phyloP scores from a whole-genome alignment of 306 rosid genomes.

The Luffa aegyptiaca region DNA sequence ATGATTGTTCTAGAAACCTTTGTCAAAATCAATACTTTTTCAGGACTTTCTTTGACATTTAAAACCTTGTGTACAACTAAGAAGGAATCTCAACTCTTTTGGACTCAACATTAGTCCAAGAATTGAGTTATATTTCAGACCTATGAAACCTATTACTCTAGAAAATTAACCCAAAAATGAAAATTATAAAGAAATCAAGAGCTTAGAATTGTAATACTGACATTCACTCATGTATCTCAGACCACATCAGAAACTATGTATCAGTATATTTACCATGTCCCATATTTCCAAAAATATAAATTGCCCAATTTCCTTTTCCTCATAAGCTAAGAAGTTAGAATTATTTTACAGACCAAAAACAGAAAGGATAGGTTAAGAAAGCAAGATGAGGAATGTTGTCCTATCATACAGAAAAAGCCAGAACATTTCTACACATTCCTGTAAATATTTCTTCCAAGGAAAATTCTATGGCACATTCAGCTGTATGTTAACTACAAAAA shows the following conservation, averaged over 20 bases:
- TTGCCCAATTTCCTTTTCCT: background rate
- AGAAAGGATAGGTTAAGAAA: background rate
- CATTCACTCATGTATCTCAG: background rate
- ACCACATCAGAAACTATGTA: background rate
- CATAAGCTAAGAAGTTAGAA: background rate
- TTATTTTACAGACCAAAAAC: background rate
- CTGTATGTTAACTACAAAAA: conserved; percentile 6
- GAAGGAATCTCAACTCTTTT: too few relatives aligned
- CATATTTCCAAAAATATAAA: background rate
- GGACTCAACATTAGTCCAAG: too few relatives aligned
- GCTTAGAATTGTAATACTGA: background rate
- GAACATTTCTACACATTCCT: background rate
- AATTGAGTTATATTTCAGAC: too few relatives aligned
- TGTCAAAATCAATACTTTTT: too few relatives aligned
- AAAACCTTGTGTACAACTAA: too few relatives aligned
- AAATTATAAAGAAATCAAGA: background rate
- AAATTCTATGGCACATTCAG: background rate
- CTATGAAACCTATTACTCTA: background rate
- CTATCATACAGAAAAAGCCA: background rate
- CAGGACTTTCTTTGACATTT: too few relatives aligned
- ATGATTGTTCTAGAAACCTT: too few relatives aligned
- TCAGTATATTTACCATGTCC: background rate
- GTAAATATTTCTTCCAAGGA: background rate
- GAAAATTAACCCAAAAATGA: background rate
- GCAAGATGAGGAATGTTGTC: background rate